Conservation (phyloP, 805 yeast genomes). For the Metschnikowia similis region DNA sequence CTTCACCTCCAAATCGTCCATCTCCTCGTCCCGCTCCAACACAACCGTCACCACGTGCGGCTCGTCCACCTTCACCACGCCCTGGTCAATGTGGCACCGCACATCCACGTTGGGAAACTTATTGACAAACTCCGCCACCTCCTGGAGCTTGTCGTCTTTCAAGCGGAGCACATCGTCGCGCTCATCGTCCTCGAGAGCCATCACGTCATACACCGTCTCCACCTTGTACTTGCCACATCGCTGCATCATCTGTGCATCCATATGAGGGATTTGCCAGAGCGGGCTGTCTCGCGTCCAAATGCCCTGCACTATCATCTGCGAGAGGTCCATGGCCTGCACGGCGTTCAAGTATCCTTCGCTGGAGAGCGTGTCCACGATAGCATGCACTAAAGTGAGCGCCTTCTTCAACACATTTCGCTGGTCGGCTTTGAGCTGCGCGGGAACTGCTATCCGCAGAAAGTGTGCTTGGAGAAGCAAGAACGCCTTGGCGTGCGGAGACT, state of each 20-base stretch:
- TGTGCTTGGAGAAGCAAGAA: slow-evolving; percentile 79
- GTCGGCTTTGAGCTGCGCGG: slow-evolving; percentile 60
- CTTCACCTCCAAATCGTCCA: slow-evolving; percentile 57
- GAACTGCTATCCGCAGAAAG: slow-evolving; percentile 59
- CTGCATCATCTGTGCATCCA: slow-evolving; percentile 45
- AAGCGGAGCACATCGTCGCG: slow-evolving; percentile 59
- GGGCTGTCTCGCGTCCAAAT: slow-evolving; percentile 79
- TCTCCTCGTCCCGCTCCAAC: slow-evolving; percentile 72
- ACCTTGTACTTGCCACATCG: slow-evolving; percentile 55
- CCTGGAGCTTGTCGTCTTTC: slow-evolving; percentile 43
- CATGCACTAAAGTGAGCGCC: slow-evolving; percentile 51
- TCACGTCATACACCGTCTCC: slow-evolving; percentile 74
- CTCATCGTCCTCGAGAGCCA: slow-evolving; percentile 73
- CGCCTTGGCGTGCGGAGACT: slow-evolving; percentile 62
- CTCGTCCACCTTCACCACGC: slow-evolving; percentile 44
- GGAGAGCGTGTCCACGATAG: slow-evolving; percentile 70
- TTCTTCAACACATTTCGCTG: slow-evolving; percentile 47
- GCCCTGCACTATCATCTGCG: slow-evolving; percentile 86
- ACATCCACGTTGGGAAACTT: slow-evolving; percentile 83
- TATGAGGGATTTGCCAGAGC: slow-evolving; percentile 75
- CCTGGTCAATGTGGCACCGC: slow-evolving; percentile 45
- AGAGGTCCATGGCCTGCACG: slow-evolving; percentile 75
- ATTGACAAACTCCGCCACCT: slow-evolving; percentile 85
- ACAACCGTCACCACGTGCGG: slow-evolving; percentile 45
- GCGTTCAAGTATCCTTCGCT: slow-evolving; percentile 79